Evolutionary conservation across 768 basidiomycete species (phyloP).

Genomic region (Suillus subaureus): DNA sequence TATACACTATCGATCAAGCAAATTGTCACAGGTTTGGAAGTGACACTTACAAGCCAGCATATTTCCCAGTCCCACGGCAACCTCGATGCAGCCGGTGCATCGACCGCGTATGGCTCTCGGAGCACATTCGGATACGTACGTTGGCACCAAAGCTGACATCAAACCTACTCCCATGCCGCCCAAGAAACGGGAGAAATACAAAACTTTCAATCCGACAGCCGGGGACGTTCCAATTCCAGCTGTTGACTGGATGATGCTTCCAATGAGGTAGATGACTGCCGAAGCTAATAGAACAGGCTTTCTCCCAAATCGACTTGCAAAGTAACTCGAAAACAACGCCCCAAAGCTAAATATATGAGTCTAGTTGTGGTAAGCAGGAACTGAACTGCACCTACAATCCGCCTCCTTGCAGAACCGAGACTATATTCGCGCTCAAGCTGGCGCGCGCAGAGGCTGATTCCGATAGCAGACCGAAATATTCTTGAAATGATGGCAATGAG

Average conservation of each 20-base stretch:
- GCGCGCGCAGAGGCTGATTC: conserved; percentile 27
- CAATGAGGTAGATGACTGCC: conserved; percentile 35
- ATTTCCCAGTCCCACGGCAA: conserved; percentile 35
- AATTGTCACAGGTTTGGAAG: neutral
- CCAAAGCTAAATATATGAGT: conserved; percentile 25
- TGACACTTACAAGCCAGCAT: conserved; percentile 37
- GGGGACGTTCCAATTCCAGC: conserved; percentile 33
- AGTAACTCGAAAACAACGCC: conserved; percentile 29
- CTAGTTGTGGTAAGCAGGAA: neutral
- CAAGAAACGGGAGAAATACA: conserved; percentile 45
- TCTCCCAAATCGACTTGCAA: conserved; percentile 37
- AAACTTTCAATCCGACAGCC: conserved; percentile 26
- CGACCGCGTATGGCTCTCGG: conserved; percentile 42
- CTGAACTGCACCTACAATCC: conserved; percentile 29
- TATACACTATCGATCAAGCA: conserved; percentile 13
- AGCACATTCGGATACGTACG: conserved; percentile 41
- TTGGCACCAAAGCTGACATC: conserved; percentile 37
- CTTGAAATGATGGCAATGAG: conserved; percentile 37
- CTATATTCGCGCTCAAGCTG: conserved; percentile 38
- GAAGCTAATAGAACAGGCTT: conserved; percentile 35
- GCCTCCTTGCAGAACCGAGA: conserved; percentile 39
- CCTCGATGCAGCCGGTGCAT: conserved; percentile 36
- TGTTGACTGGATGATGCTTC: conserved; percentile 37
- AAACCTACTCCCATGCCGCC: conserved; percentile 50
- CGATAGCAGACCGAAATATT: conserved; percentile 36